Base-by-base conservation (phyloP, 176 grass and related monocot species). In the Aegilops sharonensis region DNA sequence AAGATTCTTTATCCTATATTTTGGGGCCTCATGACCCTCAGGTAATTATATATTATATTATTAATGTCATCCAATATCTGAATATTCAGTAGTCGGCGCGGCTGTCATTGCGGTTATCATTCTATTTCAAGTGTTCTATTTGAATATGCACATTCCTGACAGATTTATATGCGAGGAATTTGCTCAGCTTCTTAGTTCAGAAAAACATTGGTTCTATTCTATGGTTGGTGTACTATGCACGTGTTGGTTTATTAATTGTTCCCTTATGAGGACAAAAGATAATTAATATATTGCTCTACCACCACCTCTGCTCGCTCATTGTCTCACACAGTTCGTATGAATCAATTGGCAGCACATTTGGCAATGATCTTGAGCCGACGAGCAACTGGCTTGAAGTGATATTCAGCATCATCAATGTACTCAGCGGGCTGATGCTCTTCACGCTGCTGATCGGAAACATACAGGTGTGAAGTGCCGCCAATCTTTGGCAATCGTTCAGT, bases 1-100 rank as follows among this genome's bases (percentile, higher is more conserved):
- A 98, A 98, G 78, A 92, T 95, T 56, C 92, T 98, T 45, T 98
- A 95, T 67, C 97, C 97, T 36, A 95, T 98, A 88, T 98, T 98
- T 56, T 98, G 97, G 97, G 97, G 97, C 52, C 97, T 98, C 18
- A 98, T 98, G 92, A 92, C 93, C 59, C 94, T 98, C 68, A 98
- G 97, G 97, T 98, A 94, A 83, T 56, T 42, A 27, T 52, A 73
- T 11, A 24, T 59, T 6, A 0, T 15, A 32, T 14, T 61, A 78
- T 66, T 63, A 9, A 20, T 52, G 40, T 29, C 42, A 39, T 12
- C 36, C 24, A 52, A 81, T 35, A 12, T 15, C 30, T 15, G 42
- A 81, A 52, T 48, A 18, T 68, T 81, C 1, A 9, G 20, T 81
- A 35, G 10, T 54, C 3, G 25, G 14, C 21, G 12, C 14, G 31